Conservation (phyloP, 345 rosid species). For the Barbarea vulgaris region DNA sequence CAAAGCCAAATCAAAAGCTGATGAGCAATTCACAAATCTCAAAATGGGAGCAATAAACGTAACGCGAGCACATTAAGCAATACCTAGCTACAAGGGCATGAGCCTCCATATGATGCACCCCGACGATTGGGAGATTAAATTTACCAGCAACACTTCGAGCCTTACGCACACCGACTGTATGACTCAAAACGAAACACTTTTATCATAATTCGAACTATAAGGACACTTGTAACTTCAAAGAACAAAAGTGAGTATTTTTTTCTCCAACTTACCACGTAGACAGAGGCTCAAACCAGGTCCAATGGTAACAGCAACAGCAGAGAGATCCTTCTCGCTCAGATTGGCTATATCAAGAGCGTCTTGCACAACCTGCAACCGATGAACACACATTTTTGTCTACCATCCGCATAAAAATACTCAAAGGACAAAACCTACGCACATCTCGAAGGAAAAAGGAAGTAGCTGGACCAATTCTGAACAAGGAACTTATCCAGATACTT, state of each 20-base stretch:
- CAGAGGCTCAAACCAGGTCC: slow-evolving; percentile 98
- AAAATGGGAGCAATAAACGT: background rate
- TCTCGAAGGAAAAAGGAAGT: background rate
- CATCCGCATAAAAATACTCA: background rate
- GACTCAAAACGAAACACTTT: background rate
- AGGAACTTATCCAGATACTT: background rate
- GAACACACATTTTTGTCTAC: background rate
- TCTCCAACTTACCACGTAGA: slow-evolving; percentile 69
- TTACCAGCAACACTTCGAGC: slow-evolving; percentile 74
- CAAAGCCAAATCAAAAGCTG: slow-evolving; percentile 4
- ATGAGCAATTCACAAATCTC: slow-evolving; percentile 9
- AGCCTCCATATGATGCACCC: slow-evolving; percentile 98
- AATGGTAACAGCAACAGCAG: slow-evolving; percentile 98
- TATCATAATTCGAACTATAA: background rate
- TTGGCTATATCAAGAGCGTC: slow-evolving; percentile 77
- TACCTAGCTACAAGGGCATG: slow-evolving; percentile 94
- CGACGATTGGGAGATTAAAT: slow-evolving; percentile 69
- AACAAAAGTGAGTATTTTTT: background rate
- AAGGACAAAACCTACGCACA: background rate
- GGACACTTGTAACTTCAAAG: background rate
- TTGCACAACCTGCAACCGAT: slow-evolving; percentile 70
- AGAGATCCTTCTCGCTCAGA: slow-evolving; percentile 63
- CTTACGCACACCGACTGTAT: slow-evolving; percentile 88
- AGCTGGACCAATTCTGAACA: background rate
- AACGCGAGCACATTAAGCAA: background rate